Evolutionary conservation across 768 basidiomycete species (phyloP), one percentile per base, ranked within the genome.

Genomic region (Russula virescens): DNA sequence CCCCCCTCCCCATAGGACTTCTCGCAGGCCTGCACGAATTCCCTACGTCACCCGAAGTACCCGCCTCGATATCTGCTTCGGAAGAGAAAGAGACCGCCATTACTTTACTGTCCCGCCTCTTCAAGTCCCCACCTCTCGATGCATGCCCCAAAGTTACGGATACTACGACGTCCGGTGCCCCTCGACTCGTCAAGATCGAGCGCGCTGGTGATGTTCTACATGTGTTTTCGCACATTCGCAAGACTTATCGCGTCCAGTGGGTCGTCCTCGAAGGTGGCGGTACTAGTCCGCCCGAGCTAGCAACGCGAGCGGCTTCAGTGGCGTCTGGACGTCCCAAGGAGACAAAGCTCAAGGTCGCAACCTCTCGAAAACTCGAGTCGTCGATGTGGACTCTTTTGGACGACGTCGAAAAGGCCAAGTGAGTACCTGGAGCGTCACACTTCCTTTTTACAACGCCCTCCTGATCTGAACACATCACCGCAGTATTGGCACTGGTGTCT

Each of bases 11-110:
- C 48, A 57, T 63, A 97, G 95, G 95, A 25, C 85, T 98, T 50
- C 78, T 98, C 57, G 95, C 92, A 21, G 93, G 95, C 11, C 76
- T 98, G 46, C 86, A 87, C 71, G 94, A 98, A 70, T 94, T 94
- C 75, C 91, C 93, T 59, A 83, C 89, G 23, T 73, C 75, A 43
- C 71, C 81, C 58, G 79, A 87, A 71, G 79, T 88, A 60, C 71
- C 79, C 45, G 75, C 73, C 68, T 73, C 77, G 49, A 75, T 78
- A 11, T 75, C 78, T 13, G 62, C 69, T n/a, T 69, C 69, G 14
- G 71, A 71, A 42, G 72, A 72, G 34, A 68, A 62, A 35, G 70
- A 74, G 60, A 73, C 77, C 21, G 70, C 78, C 19, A 64, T 72
- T 51, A 63, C 62, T 67, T 73, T 79, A 60, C 73, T 79, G 68